Evolutionary conservation across 768 basidiomycete species (phyloP), one percentile per base, ranked within the genome.

Genomic region (Macrolepiota dolichaula): DNA sequence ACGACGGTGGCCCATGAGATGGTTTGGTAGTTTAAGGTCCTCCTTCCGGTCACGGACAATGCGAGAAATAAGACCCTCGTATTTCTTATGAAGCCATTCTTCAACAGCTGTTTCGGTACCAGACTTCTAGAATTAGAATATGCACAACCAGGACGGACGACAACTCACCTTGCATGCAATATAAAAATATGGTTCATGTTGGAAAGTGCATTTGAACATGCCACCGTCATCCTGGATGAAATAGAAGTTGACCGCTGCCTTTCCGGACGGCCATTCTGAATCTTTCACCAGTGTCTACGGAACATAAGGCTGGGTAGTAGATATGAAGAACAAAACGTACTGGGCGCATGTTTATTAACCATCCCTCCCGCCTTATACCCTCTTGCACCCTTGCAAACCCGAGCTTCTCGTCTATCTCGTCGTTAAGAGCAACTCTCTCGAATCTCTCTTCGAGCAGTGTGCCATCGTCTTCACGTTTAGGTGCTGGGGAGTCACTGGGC

Each of bases 281-380:
- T 96, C 94, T 72, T 93, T 92, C 15, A 97, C 74, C 9, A 96
- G 75, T 1, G 94, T 97, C 89, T 97, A 65, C 10, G 25, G 19
- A 51, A 4, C 24, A 40, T 59, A 24, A 25, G 17, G 24, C 5
- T 35, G n/a, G 35, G 3, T 24, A 24, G 25, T 46, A 36, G 50
- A 57, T 29, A 19, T 44, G 40, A 59, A 54, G 9, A 44, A 9
- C 46, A 2, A 29, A 17, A 81, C 91, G 66, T 70, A 95, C 94
- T 56, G 97, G 93, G 72, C 96, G 96, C 96, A 99, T 98, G 70
- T 98, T 98, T 64, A 99, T 87, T 69, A 99, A 77, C 97, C 97
- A 98, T 1, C 96, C 97, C 57, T 92, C 90, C 70, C 79, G 85
- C 67, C 77, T 77, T 2, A 79, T 75, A 0, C 96, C 96, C 69